Evolutionary conservation across 2,329 filamentous ascomycete genomes (phyloP), one percentile per base, ranked within the genome.

Genomic region (Cytospora schulzeri): DNA sequence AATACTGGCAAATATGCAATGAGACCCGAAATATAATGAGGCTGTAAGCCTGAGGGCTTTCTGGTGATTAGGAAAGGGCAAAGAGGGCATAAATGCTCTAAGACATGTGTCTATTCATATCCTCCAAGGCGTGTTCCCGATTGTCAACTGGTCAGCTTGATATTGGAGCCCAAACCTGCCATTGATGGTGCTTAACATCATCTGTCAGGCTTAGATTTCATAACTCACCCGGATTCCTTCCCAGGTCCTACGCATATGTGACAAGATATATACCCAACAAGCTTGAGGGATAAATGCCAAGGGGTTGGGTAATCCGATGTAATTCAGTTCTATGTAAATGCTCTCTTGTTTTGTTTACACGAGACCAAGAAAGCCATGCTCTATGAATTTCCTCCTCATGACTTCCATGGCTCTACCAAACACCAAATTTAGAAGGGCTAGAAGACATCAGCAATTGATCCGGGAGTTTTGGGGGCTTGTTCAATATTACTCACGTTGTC

Each of bases 401-500:
- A 31, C 26, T 28, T 48, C 55, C 54, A 54, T 41, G 12, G n/a
- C 14, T 15, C 14, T 35, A 55, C 50, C 19, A 38, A 15, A n/a
- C 4, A 26, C 24, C 38, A 11, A 19, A 19, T 63, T 78, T 68
- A 78, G 72, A 53, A 62, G 60, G 48, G 41, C 50, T 45, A 28
- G 4, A 31, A 19, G 5, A 5, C 7, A 33, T 66, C 24, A 66
- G 60, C n/a, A 4, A 22, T 41, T 29, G n/a, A 7, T 56, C 15
- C 15, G 14, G 11, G 24, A 19, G 19, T 1, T 14, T 12, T 2
- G 4, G 17, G 7, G 5, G n/a, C 26, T 17, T 7, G 7, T 22
- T 19, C n/a, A 26, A 29, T 12, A 15, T 9, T 14, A 81, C 85
- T 79, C 71, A 88, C 86, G 78, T 87, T 88, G 78, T 89, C 86